Evolutionary conservation across 2,329 filamentous ascomycete genomes (phyloP).

Genomic region (Claviceps arundinis): DNA sequence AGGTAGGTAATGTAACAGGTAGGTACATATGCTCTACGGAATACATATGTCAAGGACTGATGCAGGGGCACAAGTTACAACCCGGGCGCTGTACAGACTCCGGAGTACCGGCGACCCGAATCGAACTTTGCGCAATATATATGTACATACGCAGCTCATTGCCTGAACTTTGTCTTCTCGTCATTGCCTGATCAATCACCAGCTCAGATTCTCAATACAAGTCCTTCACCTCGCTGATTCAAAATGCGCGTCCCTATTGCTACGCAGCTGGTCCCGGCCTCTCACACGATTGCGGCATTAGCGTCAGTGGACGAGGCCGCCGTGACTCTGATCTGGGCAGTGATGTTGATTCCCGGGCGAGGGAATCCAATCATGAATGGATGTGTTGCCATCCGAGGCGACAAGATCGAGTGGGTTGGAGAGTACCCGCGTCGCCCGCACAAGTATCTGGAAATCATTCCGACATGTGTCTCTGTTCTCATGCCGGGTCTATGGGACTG

Average conservation of each 20-base stretch:
- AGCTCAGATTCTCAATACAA: too few relatives aligned
- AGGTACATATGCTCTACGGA: too few relatives aligned
- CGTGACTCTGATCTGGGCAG: conserved; percentile 14
- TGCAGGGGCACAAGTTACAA: too few relatives aligned
- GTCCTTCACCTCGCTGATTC: neutral
- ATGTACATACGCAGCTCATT: neutral
- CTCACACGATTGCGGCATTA: conserved; percentile 4
- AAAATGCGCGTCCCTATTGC: conserved; percentile 8
- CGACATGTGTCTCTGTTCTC: conserved; percentile 26
- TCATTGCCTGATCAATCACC: too few relatives aligned
- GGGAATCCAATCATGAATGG: conserved; percentile 19
- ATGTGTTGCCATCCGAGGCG: conserved; percentile 22
- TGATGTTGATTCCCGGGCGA: conserved; percentile 24
- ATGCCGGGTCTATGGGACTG: conserved; percentile 42
- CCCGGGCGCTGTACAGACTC: neutral
- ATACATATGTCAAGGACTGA: too few relatives aligned
- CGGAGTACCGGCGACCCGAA: neutral
- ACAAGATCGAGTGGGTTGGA: conserved; percentile 26
- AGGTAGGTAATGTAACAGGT: too few relatives aligned
- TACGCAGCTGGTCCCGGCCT: conserved; percentile 1
- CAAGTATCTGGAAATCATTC: conserved; percentile 13
- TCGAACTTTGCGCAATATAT: neutral
- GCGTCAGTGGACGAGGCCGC: conserved; percentile 1
- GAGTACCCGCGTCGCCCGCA: conserved; percentile 3
- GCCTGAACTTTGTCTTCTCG: neutral